Base-by-base conservation (phyloP, 345 rosid genomes). In the Luvunga scandens region DNA sequence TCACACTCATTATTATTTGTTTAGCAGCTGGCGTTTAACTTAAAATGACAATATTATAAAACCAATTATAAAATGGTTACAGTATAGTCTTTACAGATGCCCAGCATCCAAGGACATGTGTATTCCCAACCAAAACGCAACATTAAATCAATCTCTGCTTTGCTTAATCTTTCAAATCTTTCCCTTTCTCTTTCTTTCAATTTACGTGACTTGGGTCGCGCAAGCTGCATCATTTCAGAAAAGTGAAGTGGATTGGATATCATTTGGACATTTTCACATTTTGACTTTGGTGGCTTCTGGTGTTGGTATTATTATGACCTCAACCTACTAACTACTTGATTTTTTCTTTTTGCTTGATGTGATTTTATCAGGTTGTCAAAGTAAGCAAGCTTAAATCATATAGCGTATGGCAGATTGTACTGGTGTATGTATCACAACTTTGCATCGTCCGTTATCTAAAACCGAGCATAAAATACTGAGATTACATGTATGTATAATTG, bases 261-360 rank as follows among this genome's bases (percentile, higher is more conserved):
- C 69, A 63, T 53, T 71, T 66, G 8, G 33, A 60, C 30, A 48
- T n/a, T 45, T 42, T 42, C 48, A 42, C 22, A 71, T 45, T 67
- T 79, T 81, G 78, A 81, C 78, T 77, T 77, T 8, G 2, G 71
- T 66, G 48, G 50, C n/a, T 65, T n/a, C 28, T 1, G 62, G 63
- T 73, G 81, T 81, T n/a, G 79, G 67, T 45, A 27, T 50, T 14
- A 48, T 60, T 6, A 28, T 60, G 64, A 60, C 73, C 45, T 68
- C 33, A 57, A 71, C 75, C 61, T 53, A 77, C 81, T 71, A 77
- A 72, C 78, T 50, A n/a, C 64, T 61, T 27, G 27, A 10, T 61
- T 24, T 24, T 61, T 2, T 0, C 21, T 19, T 65, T 31, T 2
- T n/a, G 24, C 55, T 60, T 34, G 66, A 45, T 72, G 64, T 4